Evolutionary conservation across 2,329 filamentous ascomycete genomes (phyloP).

Genomic region (Canariomyces notabilis): DNA sequence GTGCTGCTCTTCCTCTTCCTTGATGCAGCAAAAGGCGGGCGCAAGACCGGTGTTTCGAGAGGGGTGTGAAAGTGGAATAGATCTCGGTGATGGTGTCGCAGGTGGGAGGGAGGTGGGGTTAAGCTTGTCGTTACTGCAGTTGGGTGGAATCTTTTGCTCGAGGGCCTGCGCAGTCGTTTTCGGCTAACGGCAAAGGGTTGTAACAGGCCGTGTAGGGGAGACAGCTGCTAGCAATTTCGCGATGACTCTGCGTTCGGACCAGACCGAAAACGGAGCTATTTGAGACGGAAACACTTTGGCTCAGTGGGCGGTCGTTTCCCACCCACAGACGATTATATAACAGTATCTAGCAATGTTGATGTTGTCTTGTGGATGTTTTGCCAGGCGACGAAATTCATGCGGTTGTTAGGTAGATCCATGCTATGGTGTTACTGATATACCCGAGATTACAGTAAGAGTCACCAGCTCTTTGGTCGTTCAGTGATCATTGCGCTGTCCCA

Average conservation of each 20-base stretch:
- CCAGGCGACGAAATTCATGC: constrained; percentile 19
- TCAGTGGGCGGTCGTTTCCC: background rate
- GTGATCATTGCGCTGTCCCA: background rate
- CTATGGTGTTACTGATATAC: constrained; percentile 8
- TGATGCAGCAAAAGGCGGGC: background rate
- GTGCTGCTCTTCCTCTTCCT: background rate
- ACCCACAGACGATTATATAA: background rate
- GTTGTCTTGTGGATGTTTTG: constrained; percentile 11
- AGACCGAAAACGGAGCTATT: background rate
- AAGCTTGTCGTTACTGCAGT: background rate
- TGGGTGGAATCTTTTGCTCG: background rate
- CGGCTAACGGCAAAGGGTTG: background rate
- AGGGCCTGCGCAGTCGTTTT: background rate
- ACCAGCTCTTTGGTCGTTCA: background rate
- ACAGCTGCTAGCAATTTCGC: no score
- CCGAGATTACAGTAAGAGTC: background rate
- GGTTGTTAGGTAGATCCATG: constrained; percentile 11
- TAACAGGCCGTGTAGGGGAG: background rate
- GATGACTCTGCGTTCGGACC: background rate
- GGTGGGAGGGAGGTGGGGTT: background rate
- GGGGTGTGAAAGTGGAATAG: background rate
- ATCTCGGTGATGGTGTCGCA: background rate
- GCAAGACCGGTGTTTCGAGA: background rate
- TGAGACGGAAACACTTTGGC: background rate
- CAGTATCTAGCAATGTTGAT: background rate